Percentiles rank a stretch among this genome's conserved stretches.
phyloP scores from a whole-genome alignment of 805 yeast species.

The Brettanomyces bruxellensis region DNA sequence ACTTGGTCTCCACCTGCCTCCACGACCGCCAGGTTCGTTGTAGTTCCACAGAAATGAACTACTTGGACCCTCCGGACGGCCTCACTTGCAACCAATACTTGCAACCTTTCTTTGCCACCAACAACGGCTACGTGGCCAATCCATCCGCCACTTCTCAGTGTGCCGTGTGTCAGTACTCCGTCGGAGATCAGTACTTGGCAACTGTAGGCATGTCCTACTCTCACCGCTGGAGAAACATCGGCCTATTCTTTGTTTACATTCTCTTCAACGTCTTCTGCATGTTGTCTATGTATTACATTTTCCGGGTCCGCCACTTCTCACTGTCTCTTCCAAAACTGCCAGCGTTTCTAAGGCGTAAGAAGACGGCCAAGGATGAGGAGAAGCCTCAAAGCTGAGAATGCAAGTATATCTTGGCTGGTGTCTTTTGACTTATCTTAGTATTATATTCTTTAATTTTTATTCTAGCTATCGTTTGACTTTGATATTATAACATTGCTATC shows the following conservation, averaged over 20 bases:
- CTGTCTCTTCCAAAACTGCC: background rate
- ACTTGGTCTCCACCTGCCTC: conserved; percentile 36
- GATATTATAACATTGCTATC: too few relatives aligned
- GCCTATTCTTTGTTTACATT: conserved; percentile 49
- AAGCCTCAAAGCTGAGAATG: too few relatives aligned
- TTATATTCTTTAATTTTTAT: too few relatives aligned
- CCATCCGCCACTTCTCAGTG: conserved; percentile 42
- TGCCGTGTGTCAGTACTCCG: conserved; percentile 37
- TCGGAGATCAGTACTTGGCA: conserved; percentile 38
- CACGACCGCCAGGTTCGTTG: conserved; percentile 48
- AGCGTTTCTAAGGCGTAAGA: background rate
- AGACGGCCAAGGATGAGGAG: background rate
- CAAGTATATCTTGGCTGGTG: too few relatives aligned
- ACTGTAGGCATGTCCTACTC: conserved; percentile 33
- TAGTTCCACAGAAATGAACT: conserved; percentile 36
- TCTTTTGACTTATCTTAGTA: too few relatives aligned
- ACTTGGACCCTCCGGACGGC: conserved; percentile 48
- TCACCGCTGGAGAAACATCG: conserved; percentile 61
- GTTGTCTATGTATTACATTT: conserved; percentile 10
- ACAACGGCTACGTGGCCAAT: conserved; percentile 50
- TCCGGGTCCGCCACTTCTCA: conserved; percentile 10
- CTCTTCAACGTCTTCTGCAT: conserved; percentile 31
- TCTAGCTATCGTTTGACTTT: too few relatives aligned
- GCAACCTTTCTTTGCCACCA: conserved; percentile 24
- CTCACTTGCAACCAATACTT: conserved; percentile 56